Base-by-base conservation (phyloP, 1,284 basidiomycete genomes). In the Taiwanofungus camphoratus region DNA sequence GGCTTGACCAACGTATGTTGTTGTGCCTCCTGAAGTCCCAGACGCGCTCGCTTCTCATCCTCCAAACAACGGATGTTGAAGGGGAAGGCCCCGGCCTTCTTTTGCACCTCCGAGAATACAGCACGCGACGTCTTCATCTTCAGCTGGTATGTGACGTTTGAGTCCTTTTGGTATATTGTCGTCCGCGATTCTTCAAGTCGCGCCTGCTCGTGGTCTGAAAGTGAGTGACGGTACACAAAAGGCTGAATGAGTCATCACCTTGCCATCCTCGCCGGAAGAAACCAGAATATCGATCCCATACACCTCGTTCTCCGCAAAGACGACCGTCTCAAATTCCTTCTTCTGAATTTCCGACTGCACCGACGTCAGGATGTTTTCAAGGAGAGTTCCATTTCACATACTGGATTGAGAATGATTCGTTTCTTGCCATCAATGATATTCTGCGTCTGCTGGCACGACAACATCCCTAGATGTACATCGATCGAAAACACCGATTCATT, bases 351-450 rank as follows among this genome's bases (percentile, higher is more conserved):
- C 83, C 32, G 77, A 79, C 26, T 59, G 26, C 13, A 31, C 26
- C 33, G 18, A 39, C 21, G 30, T 38, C 19, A 44, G 30, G 12
- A 26, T n/a, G 21, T 37, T 11, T 42, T 9, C 33, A 18, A 31
- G n/a, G 16, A 23, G 19, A 5, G 13, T 36, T 4, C 6, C 5
- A 20, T 5, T 11, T n/a, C 20, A 49, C 55, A 31, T 50, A 62
- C 60, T 30, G 93, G 92, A 71, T 94, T 93, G 49, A 93, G 69
- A 53, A 96, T 90, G 66, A 99, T 76, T 26, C 94, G 82, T 76
- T 97, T 98, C 77, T 95, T 96, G 52, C 92, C 92, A 67, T 97
- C 94, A 57, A 96, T 93, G 50, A 92, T 83, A 61, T 95, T 92
- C 64, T 95, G 87, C 23, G 82, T 76, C 64, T 97, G 92, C 66